Conservation (phyloP, 2,329 filamentous ascomycete species). For the Elsinoe arachidis region DNA sequence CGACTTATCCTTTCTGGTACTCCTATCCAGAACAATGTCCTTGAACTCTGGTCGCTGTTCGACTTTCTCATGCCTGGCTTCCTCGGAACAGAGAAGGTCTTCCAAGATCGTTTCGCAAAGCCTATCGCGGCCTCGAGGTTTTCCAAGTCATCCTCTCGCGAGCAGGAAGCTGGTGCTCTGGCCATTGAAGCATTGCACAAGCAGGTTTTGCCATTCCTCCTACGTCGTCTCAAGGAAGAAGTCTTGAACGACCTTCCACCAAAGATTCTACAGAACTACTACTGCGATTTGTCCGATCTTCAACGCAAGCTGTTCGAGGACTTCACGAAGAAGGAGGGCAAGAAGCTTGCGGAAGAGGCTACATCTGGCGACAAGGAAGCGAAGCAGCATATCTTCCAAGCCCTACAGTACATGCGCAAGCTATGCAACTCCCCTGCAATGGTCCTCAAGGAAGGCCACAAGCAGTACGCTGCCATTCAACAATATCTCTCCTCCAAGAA, state of each 20-base stretch:
- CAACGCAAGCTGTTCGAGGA: constrained; percentile 95
- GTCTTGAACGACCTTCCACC: constrained; percentile 92
- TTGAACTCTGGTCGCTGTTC: constrained; percentile 95
- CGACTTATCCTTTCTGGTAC: constrained; percentile 93
- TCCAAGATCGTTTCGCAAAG: constrained; percentile 88
- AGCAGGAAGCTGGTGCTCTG: constrained; percentile 91
- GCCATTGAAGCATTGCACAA: constrained; percentile 98
- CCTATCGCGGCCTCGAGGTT: constrained; percentile 90
- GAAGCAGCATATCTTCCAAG: constrained; percentile 98
- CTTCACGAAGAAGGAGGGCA: constrained; percentile 88
- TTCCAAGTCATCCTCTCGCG: constrained; percentile 94
- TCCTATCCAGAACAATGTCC: constrained; percentile 93
- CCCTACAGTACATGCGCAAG: constrained; percentile 98
- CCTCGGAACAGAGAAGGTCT: constrained; percentile 92
- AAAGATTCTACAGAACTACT: constrained; percentile 99
- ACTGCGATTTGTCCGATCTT: constrained; percentile 91
- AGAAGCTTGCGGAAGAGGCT: constrained; percentile 75
- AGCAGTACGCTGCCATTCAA: constrained; percentile 81
- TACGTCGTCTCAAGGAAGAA: constrained; percentile 94
- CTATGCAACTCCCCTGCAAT: constrained; percentile 95
- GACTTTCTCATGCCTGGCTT: constrained; percentile 99
- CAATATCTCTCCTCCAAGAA: constrained; percentile 68
- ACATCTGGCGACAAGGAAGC: constrained; percentile 80
- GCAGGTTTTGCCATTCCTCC: constrained; percentile 90
- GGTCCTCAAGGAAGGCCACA: constrained; percentile 90